A percentile compares a stretch with the other conserved stretches of the same genome.
phyloP scores from a whole-genome alignment of 164 flowering plant genomes.

The Macadamia tetraphylla region DNA sequence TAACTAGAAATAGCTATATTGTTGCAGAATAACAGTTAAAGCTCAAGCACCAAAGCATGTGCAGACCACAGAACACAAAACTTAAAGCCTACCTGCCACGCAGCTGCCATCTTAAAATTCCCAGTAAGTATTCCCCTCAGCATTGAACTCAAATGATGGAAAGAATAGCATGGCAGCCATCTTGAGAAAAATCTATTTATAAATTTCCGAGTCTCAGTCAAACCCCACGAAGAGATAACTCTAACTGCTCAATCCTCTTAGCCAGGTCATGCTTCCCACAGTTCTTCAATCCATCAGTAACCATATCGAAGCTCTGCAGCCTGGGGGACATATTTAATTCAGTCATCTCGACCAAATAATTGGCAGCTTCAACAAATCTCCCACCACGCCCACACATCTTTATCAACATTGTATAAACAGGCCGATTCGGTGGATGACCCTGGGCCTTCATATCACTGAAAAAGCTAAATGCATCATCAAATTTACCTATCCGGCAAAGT shows the following conservation, averaged over 20 bases:
- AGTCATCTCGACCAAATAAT: slow-evolving; percentile 89
- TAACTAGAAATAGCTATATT: too few species aligned
- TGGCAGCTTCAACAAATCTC: slow-evolving; percentile 75
- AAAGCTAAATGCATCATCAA: slow-evolving; percentile 89
- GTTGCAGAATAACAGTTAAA: too few species aligned
- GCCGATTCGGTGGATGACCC: slow-evolving; percentile 88
- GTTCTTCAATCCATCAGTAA: slow-evolving; percentile 88
- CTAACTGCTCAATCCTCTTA: slow-evolving; percentile 68
- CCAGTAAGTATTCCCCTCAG: neutral
- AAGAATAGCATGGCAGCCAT: neutral
- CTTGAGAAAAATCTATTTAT: neutral
- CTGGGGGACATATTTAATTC: slow-evolving; percentile 57
- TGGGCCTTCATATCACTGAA: slow-evolving; percentile 85
- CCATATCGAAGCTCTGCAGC: slow-evolving; percentile 80
- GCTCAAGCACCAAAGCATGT: too few species aligned
- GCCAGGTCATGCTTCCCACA: slow-evolving; percentile 92
- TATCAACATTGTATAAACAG: slow-evolving; percentile 87
- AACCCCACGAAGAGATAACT: slow-evolving; percentile 52
- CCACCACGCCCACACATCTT: slow-evolving; percentile 87
- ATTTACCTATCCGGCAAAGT: slow-evolving; percentile 63
- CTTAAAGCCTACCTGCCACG: neutral
- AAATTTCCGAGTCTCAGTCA: slow-evolving; percentile 14
- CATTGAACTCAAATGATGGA: neutral
- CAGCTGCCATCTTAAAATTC: neutral
- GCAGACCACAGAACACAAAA: too few species aligned